Evolutionary conservation across 345 rosid genomes (phyloP), one percentile per base, ranked within the genome.

Genomic region (Triadica sebifera): DNA sequence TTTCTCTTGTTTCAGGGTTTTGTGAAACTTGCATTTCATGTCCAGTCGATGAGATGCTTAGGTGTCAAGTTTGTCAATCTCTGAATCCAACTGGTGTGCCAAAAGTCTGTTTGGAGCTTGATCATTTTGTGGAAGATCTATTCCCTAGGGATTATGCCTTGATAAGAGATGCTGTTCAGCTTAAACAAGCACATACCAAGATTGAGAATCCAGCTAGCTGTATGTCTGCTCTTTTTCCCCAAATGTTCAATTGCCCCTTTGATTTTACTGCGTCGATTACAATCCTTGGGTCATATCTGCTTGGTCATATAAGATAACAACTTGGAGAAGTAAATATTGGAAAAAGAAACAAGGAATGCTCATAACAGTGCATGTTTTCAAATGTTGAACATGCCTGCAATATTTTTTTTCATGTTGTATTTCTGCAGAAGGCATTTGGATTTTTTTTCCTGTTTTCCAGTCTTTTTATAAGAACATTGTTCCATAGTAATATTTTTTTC

Each of bases 91-190:
- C 75, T 68, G 79, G 85, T 39, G 56, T 70, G 71, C 91, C 91
- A 1, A 86, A 88, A 82, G 92, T 92, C 46, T 92, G 97, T 79
- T 80, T 88, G 88, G 83, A 76, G 67, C 82, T 94, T 66, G 86
- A 88, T 68, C 85, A 83, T 50, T 89, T 92, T 82, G 46, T 94
- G 74, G 85, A 72, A 79, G 85, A 82, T 50, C 84, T 72, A 3
- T 90, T 90, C 58, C 82, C 89, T 19, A 72, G 79, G 24, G 96
- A 92, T 20, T 90, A 94, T 82, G 83, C 82, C 72, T 63, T 50
- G 59, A 85, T 93, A 78, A 87, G 34, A 74, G 84, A 75, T 15
- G 79, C 77, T 66, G 73, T 84, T 80, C 77, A 38, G 75, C 83
- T 67, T 51, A 80, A 67, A 65, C 79, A 47, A 72, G 55, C 57